Evolutionary conservation across 129 eudicot species (phyloP).

Genomic region (Solidago caesia): DNA sequence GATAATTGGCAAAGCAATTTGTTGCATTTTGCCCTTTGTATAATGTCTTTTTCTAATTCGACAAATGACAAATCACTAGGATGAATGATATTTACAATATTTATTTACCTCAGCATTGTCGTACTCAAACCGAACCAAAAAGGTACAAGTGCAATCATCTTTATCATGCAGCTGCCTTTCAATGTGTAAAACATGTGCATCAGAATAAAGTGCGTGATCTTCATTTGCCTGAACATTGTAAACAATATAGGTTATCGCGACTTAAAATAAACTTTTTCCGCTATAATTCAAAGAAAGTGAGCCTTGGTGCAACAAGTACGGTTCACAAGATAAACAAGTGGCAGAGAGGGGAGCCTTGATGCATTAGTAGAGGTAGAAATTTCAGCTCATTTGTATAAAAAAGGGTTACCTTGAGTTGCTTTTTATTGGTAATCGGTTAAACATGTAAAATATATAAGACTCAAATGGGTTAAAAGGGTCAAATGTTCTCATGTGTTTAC

Average conservation of each 20-base stretch:
- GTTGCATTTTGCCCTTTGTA: background rate
- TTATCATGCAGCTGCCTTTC: conserved; percentile 53
- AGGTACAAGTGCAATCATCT: conserved; percentile 55
- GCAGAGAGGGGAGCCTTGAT: background rate
- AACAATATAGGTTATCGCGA: background rate
- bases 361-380: background rate
- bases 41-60: too few species aligned
- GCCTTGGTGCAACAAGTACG: too few species aligned
- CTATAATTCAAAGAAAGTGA: background rate
- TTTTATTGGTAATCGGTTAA: background rate
- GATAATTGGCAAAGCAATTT: background rate
- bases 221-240: conserved; percentile 56
- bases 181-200: conserved; percentile 54
- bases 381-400: background rate
- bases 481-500: background rate
- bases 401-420: background rate
- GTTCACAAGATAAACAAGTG: too few species aligned
- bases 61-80: too few species aligned
- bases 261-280: background rate
- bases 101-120: conserved; percentile 59
- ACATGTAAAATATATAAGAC: background rate
- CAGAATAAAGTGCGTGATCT: conserved; percentile 71
- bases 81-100: background rate
- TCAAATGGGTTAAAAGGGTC: background rate
- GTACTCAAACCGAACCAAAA: conserved; percentile 56